Percentiles rank a stretch among this genome's conserved stretches.
These are phyloP conservation scores for Datura wrightii DNA, from an alignment of 257 asterid genomes.

Conservation along the genomic window DNA sequence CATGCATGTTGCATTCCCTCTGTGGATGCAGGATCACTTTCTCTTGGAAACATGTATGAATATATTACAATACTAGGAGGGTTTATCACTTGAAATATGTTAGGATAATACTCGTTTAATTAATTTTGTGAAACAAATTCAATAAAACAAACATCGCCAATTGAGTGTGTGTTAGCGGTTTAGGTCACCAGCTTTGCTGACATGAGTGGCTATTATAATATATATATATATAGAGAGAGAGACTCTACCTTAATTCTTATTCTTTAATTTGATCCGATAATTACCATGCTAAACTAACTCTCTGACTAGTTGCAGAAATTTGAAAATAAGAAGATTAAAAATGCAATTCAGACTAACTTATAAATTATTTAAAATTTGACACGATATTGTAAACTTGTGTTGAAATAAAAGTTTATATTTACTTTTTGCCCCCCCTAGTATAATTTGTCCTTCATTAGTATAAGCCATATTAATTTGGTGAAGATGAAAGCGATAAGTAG, in stretches of 20 bases:
- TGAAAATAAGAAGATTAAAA: too few species aligned
- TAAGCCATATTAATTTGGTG: background rate
- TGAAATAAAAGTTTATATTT: too few species aligned
- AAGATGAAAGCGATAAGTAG: background rate
- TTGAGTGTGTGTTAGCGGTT: background rate
- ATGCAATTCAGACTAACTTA: too few species aligned
- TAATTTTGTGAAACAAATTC: background rate
- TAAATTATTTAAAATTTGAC: background rate
- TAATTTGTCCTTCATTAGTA: background rate
- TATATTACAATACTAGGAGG: background rate
- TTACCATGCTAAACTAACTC: background rate
- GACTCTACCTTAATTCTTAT: background rate
- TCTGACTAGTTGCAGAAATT: background rate
- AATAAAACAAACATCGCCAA: background rate
- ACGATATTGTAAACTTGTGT: too few species aligned
- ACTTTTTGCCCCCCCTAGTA: too few species aligned
- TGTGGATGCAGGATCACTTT: background rate
- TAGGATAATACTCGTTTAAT: background rate
- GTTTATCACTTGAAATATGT: background rate
- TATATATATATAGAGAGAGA: too few species aligned
- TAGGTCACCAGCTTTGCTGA: slow-evolving; percentile 24
- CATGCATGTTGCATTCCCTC: slow-evolving; percentile 26
- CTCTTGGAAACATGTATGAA: background rate
- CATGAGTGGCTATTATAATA: background rate
- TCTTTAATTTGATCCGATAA: background rate